phyloP scores from a whole-genome alignment of 2,329 filamentous ascomycete species.

The Polytolypa hystricis region DNA sequence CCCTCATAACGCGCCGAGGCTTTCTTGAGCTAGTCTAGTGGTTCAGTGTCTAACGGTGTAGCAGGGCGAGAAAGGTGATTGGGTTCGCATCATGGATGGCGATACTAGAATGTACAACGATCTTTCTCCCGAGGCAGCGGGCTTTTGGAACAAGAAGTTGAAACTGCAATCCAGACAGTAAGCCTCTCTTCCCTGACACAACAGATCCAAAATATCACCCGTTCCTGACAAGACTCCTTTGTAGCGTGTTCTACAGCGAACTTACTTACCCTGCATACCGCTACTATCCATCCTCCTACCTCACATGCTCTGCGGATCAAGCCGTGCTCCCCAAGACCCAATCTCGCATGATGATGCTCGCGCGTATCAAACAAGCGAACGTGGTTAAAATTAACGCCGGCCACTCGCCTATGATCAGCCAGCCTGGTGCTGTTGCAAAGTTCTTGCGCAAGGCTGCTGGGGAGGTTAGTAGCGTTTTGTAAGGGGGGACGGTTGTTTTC shows the following conservation, averaged over 20 bases:
- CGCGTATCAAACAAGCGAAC: slow-evolving; percentile 3
- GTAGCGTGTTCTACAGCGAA: slow-evolving; percentile 6
- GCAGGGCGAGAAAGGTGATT: too few relatives aligned
- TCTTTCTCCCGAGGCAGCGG: slow-evolving; percentile 1
- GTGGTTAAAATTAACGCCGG: slow-evolving; percentile 3
- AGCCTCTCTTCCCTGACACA: background rate
- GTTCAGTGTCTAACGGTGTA: too few relatives aligned
- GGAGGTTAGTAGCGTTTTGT: too few relatives aligned
- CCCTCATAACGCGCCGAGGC: too few relatives aligned
- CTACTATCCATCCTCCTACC: slow-evolving; percentile 9
- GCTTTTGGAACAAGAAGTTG: slow-evolving; percentile 4
- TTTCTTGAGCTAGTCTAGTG: too few relatives aligned
- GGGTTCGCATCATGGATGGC: slow-evolving; percentile 6
- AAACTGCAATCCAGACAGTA: slow-evolving; percentile 4
- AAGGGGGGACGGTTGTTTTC: too few relatives aligned
- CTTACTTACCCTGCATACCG: slow-evolving; percentile 11
- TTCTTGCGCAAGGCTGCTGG: slow-evolving; percentile 7
- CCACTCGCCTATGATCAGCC: slow-evolving; percentile 9
- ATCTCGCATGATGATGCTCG: slow-evolving; percentile 5
- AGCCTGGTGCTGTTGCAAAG: slow-evolving; percentile 3
- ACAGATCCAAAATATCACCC: background rate
- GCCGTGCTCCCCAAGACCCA: slow-evolving; percentile 6
- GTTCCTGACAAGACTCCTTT: background rate
- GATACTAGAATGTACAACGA: slow-evolving; percentile 7
- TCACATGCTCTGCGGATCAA: slow-evolving; percentile 7